Base-by-base conservation (phyloP, 179 eudicot species). In the Beta macrorhiza region DNA sequence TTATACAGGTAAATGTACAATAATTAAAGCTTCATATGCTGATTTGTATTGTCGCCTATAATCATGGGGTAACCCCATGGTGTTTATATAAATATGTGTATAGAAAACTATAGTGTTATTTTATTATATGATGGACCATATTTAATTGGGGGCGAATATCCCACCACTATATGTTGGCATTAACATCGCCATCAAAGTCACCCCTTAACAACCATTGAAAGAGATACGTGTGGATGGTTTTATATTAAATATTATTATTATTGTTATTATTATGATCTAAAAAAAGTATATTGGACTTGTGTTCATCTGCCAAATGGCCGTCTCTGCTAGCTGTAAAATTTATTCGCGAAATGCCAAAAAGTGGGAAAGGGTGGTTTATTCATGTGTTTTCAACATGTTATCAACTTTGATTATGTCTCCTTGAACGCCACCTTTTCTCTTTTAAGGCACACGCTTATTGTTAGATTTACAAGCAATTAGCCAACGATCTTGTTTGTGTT, bases 341-440 rank as follows among this genome's bases (percentile, higher is more conserved):
- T 14, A 57, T 64, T 83, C 63, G 80, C 62, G 44, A 76, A 76
- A 76, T 11, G 19, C 74, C 44, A 63, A 80, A 65, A 76, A 73
- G 58, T 20, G 59, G 20, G 59, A 80, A 45, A 80, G 63, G 49
- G 61, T 32, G 79, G 84, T 67, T 45, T 67, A 61, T 72, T 72
- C 78, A 77, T 81, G 77, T 62, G 55, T 61, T 75, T 16, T 37
- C 8, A 53, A 17, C 80, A 69, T 80, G 81, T 80, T 64, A 76
- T 49, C 74, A 52, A 81, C 72, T 67, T 73, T 84, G 77, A 84
- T 81, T 81, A 32, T 74, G 87, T 84, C 83, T 77, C 82, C 52
- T 81, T 17, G 49, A 64, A 32, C 58, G 47, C 61, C 37, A 45
- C 61, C 75, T 75, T 83, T 76, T 76, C 78, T 76, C 80, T 75